Evolutionary conservation across 2,329 filamentous ascomycete species (phyloP).

Genomic region (Aspergillus quadricinctus): DNA sequence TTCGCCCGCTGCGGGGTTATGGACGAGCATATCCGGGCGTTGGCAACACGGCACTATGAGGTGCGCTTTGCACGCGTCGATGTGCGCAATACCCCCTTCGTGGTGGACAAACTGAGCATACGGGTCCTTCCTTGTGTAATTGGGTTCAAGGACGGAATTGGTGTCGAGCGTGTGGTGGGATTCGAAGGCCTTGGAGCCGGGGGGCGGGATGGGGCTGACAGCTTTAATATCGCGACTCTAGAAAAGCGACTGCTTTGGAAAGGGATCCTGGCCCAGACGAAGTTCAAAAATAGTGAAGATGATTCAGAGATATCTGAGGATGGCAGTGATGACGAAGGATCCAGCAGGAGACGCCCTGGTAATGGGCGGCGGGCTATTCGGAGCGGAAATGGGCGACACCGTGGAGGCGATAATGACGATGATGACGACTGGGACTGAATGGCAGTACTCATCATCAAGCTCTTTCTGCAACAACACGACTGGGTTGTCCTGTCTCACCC

Average conservation of each 20-base stretch:
- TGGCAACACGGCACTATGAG: constrained; percentile 38
- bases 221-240: constrained; percentile 38
- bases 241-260: constrained; percentile 40
- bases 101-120: constrained; percentile 45
- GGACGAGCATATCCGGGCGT: constrained; percentile 53
- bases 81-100: constrained; percentile 44
- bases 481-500: background rate
- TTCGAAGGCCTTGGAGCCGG: constrained; percentile 44
- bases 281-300: constrained; percentile 25
- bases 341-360: constrained; percentile 6
- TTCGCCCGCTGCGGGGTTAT: constrained; percentile 60
- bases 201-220: constrained; percentile 34
- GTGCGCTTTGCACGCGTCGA: constrained; percentile 44
- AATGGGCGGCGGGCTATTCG: constrained; percentile 23
- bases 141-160: constrained; percentile 45
- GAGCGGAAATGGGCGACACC: constrained; percentile 25
- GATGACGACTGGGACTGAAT: constrained; percentile 47
- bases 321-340: constrained; percentile 21
- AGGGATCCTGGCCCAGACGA: constrained; percentile 35
- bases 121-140: constrained; percentile 47
- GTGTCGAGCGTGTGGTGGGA: constrained; percentile 42
- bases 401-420: constrained; percentile 25
- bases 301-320: constrained; percentile 22
- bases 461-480: background rate
- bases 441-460: background rate